Conservation (phyloP, 179 eudicot genomes). For the Gypsophila paniculata region DNA sequence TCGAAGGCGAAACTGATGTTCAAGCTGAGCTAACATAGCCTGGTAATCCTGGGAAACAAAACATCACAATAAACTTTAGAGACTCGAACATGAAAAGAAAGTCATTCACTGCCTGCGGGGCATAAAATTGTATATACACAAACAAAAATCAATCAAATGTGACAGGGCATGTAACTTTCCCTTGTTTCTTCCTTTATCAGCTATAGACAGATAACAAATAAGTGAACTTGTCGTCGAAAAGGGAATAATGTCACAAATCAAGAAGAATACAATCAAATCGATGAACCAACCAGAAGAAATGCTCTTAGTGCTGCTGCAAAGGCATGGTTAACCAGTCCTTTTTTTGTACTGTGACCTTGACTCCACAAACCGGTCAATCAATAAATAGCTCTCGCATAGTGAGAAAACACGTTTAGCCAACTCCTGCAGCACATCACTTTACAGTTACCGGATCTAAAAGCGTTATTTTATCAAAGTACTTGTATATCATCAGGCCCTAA, state of each 20-base stretch:
- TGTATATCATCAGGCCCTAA: neutral
- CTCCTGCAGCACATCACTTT: constrained; percentile 51
- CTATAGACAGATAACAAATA: neutral
- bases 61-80: constrained; percentile 5
- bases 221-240: neutral
- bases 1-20: constrained; percentile 85
- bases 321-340: constrained; percentile 93
- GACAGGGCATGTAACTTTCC: neutral
- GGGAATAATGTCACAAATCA: neutral
- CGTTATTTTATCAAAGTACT: neutral
- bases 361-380: constrained; percentile 82
- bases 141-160: neutral
- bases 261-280: neutral
- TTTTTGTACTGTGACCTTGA: constrained; percentile 86
- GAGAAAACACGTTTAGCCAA: constrained; percentile 74
- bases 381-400: constrained; percentile 73
- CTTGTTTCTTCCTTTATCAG: neutral
- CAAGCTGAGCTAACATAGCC: constrained; percentile 98
- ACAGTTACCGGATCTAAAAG: constrained; percentile 6
- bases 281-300: constrained; percentile 62
- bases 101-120: neutral
- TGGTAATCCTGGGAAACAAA: constrained; percentile 72
- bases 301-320: constrained; percentile 91
- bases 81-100: constrained; percentile 15
- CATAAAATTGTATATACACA: neutral